A percentile compares a stretch with the other conserved stretches of the same genome.
Evolutionary conservation across 139 green algal genomes (phyloP).

Genomic region (Nannochloris sp.): DNA sequence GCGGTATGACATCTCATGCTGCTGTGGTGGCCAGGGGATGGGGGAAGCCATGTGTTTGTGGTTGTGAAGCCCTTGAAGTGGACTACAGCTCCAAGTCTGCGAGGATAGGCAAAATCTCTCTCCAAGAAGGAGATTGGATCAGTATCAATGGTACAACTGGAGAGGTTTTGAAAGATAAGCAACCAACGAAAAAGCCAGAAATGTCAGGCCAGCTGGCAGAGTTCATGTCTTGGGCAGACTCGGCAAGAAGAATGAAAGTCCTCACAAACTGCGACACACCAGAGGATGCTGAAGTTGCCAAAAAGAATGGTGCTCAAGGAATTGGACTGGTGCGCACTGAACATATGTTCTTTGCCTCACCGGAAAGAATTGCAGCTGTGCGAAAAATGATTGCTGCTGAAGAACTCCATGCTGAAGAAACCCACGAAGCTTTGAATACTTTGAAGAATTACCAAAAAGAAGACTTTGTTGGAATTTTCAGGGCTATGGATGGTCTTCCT

Average conservation of each 20-base stretch:
- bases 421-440: conserved; percentile 48
- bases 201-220: conserved; percentile 46
- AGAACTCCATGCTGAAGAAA: conserved; percentile 32
- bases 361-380: conserved; percentile 70
- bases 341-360: conserved; percentile 87
- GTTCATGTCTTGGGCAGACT: conserved; percentile 84
- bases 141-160: conserved; percentile 67
- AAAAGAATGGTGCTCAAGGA: conserved; percentile 72
- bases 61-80: conserved; percentile 57
- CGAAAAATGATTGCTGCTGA: conserved; percentile 78
- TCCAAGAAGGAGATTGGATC: conserved; percentile 71
- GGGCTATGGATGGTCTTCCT: conserved; percentile 71
- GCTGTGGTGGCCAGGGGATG: conserved; percentile 83
- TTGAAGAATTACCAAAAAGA: conserved; percentile 62
- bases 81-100: conserved; percentile 46
- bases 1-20: conserved; percentile 82
- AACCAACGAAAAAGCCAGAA: conserved; percentile 44
- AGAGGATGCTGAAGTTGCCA: conserved; percentile 50
- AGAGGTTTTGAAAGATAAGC: conserved; percentile 64
- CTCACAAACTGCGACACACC: conserved; percentile 84
- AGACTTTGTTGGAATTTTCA: conserved; percentile 79
- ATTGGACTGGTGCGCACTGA: conserved; percentile 82
- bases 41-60: conserved; percentile 87
- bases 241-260: conserved; percentile 46
- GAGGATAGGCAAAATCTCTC: conserved; percentile 1